Base-by-base conservation (phyloP, 805 yeast species). In the Barnettozyma wickerhamii region DNA sequence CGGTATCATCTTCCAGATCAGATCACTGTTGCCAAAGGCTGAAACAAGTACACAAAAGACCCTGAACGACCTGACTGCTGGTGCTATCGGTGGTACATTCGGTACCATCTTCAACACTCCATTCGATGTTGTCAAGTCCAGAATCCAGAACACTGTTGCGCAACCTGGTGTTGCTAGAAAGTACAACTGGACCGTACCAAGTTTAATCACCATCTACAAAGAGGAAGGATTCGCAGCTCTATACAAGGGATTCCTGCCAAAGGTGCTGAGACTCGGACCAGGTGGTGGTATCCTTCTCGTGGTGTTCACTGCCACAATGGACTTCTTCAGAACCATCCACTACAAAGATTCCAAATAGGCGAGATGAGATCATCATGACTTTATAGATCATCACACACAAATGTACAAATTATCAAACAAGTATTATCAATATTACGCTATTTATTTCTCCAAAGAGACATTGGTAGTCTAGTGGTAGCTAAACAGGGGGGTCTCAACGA, bases 231-330 rank as follows among this genome's bases (percentile, higher is more conserved):
- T 88, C 55, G 71, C 68, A 36, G 96, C 98, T 7, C 75, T 93
- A 44, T 91, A 90, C 68, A 91, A 90, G 70, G 99, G 99, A 30
- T 91, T 93, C 77, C 62, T 90, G 49, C 99, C 99, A 52, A 93
- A 93, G 73, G 97, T 93, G 10, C 73, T 93, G 60, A 82, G 99
- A 76, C 74, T 93, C 52, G 99, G 98, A 35, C 99, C 99, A 46
- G 99, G 99, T 59, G 99, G 99, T 64, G 99, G 99, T 72, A 89
- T 93, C 52, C 71, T 93, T 58, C 75, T 93, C 62, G 98, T 93
- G 36, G 99, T 93, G n/a, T 93, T 89, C 74, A 88, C 96, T 33
- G 73, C 88, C 19, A 80, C 90, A 49, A 89, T 90, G 95, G 96
- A 90, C 62, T 87, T 88, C 71, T 93, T 93, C 74, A 78, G 90